These are phyloP conservation scores for Blastobotrys mokoenaii DNA, from an alignment of 805 yeast genomes.

Conservation along the genomic window DNA sequence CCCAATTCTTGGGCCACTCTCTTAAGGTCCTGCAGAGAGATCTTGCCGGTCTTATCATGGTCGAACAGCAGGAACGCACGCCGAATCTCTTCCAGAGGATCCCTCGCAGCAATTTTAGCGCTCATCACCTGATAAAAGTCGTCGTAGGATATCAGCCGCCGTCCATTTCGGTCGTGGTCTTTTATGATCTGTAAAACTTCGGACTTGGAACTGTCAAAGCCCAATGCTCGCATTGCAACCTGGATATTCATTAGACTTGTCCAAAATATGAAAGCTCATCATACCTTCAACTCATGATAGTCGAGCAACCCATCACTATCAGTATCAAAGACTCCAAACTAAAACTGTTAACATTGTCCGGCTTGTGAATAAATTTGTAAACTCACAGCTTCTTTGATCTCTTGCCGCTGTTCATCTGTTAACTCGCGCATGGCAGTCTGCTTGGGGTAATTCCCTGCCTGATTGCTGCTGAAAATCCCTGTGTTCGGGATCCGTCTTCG, in stretches of 20 bases:
- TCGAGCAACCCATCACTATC: slow-evolving; percentile 85
- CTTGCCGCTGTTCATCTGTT: slow-evolving; percentile 80
- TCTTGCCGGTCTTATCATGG: slow-evolving; percentile 80
- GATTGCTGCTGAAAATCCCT: background rate
- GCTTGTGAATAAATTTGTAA: no score
- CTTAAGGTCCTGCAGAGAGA: slow-evolving; percentile 70
- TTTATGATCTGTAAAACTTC: slow-evolving; percentile 74
- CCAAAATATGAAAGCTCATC: background rate
- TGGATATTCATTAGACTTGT: slow-evolving; percentile 5
- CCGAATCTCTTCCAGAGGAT: slow-evolving; percentile 85
- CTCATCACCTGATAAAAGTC: slow-evolving; percentile 77
- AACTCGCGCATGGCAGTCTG: slow-evolving; percentile 37
- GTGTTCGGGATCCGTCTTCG: slow-evolving; percentile 5
- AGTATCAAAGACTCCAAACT: slow-evolving; percentile 81
- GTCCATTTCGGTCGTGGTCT: slow-evolving; percentile 65
- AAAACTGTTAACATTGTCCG: slow-evolving; percentile 1
- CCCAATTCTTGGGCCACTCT: slow-evolving; percentile 90
- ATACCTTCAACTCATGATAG: slow-evolving; percentile 73
- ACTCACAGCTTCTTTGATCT: slow-evolving; percentile 74
- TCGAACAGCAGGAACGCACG: slow-evolving; percentile 88
- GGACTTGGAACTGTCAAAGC: slow-evolving; percentile 75
- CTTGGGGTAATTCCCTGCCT: background rate
- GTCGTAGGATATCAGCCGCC: slow-evolving; percentile 65
- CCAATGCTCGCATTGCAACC: slow-evolving; percentile 90
- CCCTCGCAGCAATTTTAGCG: slow-evolving; percentile 73